Base-by-base conservation (phyloP, 2,329 filamentous ascomycete genomes). In the Fulvia fulva region DNA sequence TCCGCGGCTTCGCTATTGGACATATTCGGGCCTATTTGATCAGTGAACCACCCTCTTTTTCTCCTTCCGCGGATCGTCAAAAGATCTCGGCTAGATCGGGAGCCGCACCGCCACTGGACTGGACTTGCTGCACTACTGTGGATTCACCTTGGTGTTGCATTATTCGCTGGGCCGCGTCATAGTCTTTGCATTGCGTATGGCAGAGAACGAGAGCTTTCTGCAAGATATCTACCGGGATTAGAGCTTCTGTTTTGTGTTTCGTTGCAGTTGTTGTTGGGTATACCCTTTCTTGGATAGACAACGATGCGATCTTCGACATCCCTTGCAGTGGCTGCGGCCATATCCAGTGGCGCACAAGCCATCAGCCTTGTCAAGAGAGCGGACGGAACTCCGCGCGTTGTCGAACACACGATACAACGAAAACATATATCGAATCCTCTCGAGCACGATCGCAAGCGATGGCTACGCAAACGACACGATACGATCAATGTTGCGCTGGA, bases 341-440 rank as follows among this genome's bases (percentile, higher is more conserved):
- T 68, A 37, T 16, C 26, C 47, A 46, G 65, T 57, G 63, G 62
- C 56, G 61, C 60, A 21, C 59, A 65, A 54, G 69, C 70, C 12
- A 67, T 72, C 47, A 67, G 63, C 32, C 60, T 72, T 26, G 59
- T 67, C 45, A 66, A 68, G 53, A 65, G 68, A 59, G 53, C 53
- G 22, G 66, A 69, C 54, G 62, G 59, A 54, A 58, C 66, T n/a
- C 78, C 80, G 3, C 73, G 71, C 51, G 80, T 81, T 14, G 71
- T 83, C 21, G 69, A 76, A 14, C 73, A 83, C 54, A 76, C 80
- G 53, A 82, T 83, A 44, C 73, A 81, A 62, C 78, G 82, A 44
- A 77, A 74, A 58, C 64, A 77, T 58, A 69, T 81, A 28, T 44
- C 62, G 2, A 74, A 82, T 63, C 80, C 80, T 2, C 59, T 81